phyloP scores from a whole-genome alignment of 2,329 filamentous ascomycete species.

The Sporothrix euskadiensis region DNA sequence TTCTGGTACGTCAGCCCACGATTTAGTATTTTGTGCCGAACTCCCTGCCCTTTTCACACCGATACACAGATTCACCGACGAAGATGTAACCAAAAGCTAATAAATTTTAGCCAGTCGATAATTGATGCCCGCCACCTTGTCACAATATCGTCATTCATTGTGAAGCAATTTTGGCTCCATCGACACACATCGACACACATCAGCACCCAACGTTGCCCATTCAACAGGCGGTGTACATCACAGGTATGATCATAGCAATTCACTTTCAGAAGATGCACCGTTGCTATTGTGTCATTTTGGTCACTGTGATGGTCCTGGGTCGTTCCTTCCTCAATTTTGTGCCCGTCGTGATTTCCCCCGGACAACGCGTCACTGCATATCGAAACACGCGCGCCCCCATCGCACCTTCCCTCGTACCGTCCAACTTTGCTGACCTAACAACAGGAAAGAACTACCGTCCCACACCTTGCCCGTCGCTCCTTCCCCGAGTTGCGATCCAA shows the following conservation, averaged over 20 bases:
- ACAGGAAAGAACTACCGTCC: not conserved
- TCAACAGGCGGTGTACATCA: slow-evolving; percentile 20
- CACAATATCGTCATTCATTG: not conserved
- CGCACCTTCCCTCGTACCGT: too few species aligned
- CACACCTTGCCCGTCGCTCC: not conserved
- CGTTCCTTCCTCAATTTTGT: not conserved
- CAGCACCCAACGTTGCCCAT: not conserved
- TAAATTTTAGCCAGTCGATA: not conserved
- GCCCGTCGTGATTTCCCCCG: not conserved
- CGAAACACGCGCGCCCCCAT: not conserved
- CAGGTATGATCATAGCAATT: not conserved
- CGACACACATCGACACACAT: not conserved
- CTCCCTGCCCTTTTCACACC: not conserved
- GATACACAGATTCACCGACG: not conserved
- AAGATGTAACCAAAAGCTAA: not conserved
- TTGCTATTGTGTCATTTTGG: not conserved
- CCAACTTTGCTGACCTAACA: not conserved
- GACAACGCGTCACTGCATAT: not conserved
- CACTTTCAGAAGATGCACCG: not conserved
- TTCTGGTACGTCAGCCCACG: not conserved
- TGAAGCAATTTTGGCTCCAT: not conserved
- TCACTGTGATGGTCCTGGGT: not conserved
- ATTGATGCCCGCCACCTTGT: not conserved
- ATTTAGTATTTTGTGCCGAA: not conserved
- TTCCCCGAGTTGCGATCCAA: not conserved